Evolutionary conservation across 352 stramenopile genomes (phyloP), one percentile per base, ranked within the genome.

Genomic region (Phytopythium chamaehyphon): DNA sequence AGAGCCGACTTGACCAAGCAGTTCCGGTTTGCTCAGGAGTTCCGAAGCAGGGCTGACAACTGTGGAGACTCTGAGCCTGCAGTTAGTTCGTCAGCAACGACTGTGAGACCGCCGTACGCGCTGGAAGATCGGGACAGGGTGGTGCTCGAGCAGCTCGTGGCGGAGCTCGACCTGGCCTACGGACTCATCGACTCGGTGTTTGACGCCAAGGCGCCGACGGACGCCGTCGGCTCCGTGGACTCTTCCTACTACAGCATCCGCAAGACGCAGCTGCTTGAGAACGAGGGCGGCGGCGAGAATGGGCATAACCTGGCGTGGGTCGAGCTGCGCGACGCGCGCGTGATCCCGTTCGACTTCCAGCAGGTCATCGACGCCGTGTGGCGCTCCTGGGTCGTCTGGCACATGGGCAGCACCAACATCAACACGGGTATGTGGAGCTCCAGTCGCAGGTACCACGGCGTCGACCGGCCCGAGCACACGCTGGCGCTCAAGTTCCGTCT

Each of bases 401-500:
- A 68, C 52, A 23, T 68, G 6, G 59, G 63, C 28, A 71, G 59
- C 44, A 68, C 59, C 24, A 64, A 61, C n/a, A 9, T 52, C 24
- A 22, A 53, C 47, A 23, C 47, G 2, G 47, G 47, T 21, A 16
- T 33, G n/a, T 53, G 47, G 47, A 53, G 47, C 35, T 53, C 47
- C 19, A 52, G 46, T 35, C 33, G 62, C 18, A 55, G 54, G 22
- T 68, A 68, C 23, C 59, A 61, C 2, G 51, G 66, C 9, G 43
- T 71, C 16, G 56, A 61, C 15, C 51, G 59, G 24, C 63, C 63
- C 0, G 63, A 71, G 40, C 63, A 68, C 43, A 71, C 63, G 10
- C 61, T 71, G 47, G 63, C 63, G 6, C 59, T 71, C 19, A 71
- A 68, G 31, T 71, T 71, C 47, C 63, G 59, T 10, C 18, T 71